phyloP scores from a whole-genome alignment of 2,329 filamentous ascomycete species.

The Canariomyces notabilis region DNA sequence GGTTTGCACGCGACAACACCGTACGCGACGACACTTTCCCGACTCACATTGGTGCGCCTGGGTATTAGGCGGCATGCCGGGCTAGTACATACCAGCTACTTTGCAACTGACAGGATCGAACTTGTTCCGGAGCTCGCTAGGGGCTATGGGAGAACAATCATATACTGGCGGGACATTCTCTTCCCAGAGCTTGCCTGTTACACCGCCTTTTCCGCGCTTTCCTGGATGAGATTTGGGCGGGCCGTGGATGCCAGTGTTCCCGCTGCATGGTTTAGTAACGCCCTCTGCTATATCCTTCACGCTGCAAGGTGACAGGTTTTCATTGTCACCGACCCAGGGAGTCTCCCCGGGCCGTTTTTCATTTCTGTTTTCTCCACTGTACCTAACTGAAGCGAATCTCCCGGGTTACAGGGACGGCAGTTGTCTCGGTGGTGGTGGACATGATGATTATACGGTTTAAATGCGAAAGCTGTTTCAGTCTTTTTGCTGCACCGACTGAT shows the following conservation, averaged over 20 bases:
- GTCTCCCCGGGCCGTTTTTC: background rate
- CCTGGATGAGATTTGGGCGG: constrained; percentile 21
- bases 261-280: background rate
- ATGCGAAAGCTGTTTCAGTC: constrained; percentile 13
- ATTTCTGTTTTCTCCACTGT: constrained; percentile 11
- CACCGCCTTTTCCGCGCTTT: background rate
- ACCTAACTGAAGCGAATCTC: constrained; percentile 9
- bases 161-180: background rate
- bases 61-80: constrained; percentile 4
- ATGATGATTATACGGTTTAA: constrained; percentile 16
- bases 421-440: background rate
- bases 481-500: background rate
- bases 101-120: background rate
- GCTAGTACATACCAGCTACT: background rate
- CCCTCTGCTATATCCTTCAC: background rate
- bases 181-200: constrained; percentile 17
- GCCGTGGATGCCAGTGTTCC: constrained; percentile 2
- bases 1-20: too few species aligned
- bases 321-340: constrained; percentile 5
- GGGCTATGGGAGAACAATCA: background rate
- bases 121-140: background rate
- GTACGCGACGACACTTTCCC: too few species aligned
- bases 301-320: constrained; percentile 11
- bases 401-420: background rate
- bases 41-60: constrained; percentile 1